phyloP scores from a whole-genome alignment of 139 green algal species.

The Chlamydomonas eustigma region DNA sequence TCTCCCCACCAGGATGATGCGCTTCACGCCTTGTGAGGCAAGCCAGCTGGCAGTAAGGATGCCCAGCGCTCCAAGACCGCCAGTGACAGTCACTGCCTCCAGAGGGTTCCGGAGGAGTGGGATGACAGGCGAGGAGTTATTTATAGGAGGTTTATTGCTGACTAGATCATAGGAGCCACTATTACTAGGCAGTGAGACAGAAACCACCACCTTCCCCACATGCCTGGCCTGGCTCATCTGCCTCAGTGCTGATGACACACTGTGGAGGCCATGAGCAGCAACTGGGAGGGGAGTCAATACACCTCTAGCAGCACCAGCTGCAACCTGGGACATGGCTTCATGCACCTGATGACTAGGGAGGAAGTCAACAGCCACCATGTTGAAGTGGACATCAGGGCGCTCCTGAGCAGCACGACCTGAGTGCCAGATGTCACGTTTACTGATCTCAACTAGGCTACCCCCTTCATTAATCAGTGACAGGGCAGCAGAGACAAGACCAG shows the following conservation, averaged over 20 bases:
- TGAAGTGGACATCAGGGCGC: constrained; percentile 70
- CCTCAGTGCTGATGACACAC: constrained; percentile 63
- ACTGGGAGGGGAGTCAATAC: constrained; percentile 37
- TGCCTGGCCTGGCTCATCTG: constrained; percentile 80
- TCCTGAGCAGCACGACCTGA: constrained; percentile 57
- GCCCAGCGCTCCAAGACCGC: constrained; percentile 65
- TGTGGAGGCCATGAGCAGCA: constrained; percentile 28
- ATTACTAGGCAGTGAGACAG: not conserved
- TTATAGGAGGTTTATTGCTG: not conserved
- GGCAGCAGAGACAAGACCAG: constrained; percentile 73
- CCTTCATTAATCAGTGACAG: constrained; percentile 48
- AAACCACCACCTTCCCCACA: constrained; percentile 82
- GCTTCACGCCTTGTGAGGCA: constrained; percentile 5
- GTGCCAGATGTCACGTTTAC: constrained; percentile 83
- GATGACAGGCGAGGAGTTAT: no score
- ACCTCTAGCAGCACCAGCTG: constrained; percentile 29
- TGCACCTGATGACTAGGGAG: constrained; percentile 60
- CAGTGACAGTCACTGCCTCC: constrained; percentile 48
- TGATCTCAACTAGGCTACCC: constrained; percentile 78
- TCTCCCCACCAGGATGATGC: constrained; percentile 52
- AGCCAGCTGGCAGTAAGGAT: constrained; percentile 61
- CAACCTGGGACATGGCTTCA: constrained; percentile 32
- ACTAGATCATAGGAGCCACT: not conserved
- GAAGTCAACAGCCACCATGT: constrained; percentile 85
- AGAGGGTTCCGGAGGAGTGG: no score